phyloP scores from a whole-genome alignment of 1,284 basidiomycete genomes.

The Austropuccinia psidii region DNA sequence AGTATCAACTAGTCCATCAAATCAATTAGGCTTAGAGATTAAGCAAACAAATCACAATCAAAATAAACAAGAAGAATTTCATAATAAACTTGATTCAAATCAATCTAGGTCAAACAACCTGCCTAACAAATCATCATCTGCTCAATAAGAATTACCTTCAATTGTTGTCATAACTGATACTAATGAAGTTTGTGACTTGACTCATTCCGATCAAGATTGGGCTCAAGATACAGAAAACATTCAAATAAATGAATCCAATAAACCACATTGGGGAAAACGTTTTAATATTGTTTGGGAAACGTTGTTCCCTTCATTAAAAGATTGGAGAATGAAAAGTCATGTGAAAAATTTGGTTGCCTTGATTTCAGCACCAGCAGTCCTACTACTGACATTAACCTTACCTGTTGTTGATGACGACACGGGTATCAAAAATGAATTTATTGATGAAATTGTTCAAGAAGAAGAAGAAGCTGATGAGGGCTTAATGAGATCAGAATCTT shows the following conservation, averaged over 20 bases:
- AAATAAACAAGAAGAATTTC: too few species aligned
- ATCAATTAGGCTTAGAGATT: too few species aligned
- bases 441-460: conserved; percentile 27
- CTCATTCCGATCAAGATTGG: too few species aligned
- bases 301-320: conserved; percentile 78
- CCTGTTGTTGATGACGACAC: conserved; percentile 64
- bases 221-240: not conserved
- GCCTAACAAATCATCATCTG: too few species aligned
- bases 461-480: conserved; percentile 37
- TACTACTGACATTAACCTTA: conserved; percentile 76
- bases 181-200: too few species aligned
- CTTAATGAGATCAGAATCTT: conserved; percentile 52
- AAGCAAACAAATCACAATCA: too few species aligned
- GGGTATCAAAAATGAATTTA: not conserved
- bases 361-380: conserved; percentile 75
- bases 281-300: not conserved
- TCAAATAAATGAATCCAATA: too few species aligned
- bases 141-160: not conserved
- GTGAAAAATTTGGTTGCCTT: conserved; percentile 68
- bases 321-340: conserved; percentile 64
- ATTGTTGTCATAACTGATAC: not conserved
- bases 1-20: too few species aligned
- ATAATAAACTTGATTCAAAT: too few species aligned
- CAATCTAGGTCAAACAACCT: too few species aligned
- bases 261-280: not conserved